A percentile compares a stretch with the other conserved stretches of the same genome.
These are phyloP conservation scores for Oryza coarctata DNA, from an alignment of 176 grass and related monocot genomes.

Conservation along the genomic window DNA sequence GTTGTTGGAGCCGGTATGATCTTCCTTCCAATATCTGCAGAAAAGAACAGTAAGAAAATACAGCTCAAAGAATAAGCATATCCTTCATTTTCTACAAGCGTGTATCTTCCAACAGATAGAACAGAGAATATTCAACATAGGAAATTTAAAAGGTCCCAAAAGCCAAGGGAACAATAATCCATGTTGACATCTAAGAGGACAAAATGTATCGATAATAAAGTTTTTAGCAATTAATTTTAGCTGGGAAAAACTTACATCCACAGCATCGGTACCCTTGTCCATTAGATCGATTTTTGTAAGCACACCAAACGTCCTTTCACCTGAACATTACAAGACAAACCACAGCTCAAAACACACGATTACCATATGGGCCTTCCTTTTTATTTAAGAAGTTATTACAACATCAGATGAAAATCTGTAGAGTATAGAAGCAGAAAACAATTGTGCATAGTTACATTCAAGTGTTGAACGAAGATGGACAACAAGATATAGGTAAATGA, in stretches of 20 bases:
- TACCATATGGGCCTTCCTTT: background rate
- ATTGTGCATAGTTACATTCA: background rate
- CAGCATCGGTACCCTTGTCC: conserved; percentile 99
- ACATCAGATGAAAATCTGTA: background rate
- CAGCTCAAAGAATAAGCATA: background rate
- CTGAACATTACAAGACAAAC: conserved; percentile 39
- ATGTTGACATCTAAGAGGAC: background rate
- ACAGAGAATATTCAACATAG: background rate
- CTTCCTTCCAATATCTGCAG: conserved; percentile 94
- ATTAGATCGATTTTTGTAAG: conserved; percentile 99
- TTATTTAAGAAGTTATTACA: background rate
- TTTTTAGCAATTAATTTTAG: conserved; percentile 5
- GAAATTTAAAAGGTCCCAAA: background rate
- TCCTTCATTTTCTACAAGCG: background rate
- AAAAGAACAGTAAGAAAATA: background rate
- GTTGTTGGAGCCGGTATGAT: conserved; percentile 78
- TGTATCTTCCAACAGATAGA: background rate
- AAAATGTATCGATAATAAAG: background rate
- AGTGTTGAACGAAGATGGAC: background rate
- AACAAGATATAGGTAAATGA: background rate
- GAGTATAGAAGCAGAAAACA: background rate
- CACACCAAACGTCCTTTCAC: conserved; percentile 96
- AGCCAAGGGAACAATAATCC: background rate
- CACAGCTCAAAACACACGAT: background rate
- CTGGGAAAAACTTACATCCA: conserved; percentile 78